Evolutionary conservation across 257 asterid genomes (phyloP).

Genomic region (Solanum pinnatisectum): DNA sequence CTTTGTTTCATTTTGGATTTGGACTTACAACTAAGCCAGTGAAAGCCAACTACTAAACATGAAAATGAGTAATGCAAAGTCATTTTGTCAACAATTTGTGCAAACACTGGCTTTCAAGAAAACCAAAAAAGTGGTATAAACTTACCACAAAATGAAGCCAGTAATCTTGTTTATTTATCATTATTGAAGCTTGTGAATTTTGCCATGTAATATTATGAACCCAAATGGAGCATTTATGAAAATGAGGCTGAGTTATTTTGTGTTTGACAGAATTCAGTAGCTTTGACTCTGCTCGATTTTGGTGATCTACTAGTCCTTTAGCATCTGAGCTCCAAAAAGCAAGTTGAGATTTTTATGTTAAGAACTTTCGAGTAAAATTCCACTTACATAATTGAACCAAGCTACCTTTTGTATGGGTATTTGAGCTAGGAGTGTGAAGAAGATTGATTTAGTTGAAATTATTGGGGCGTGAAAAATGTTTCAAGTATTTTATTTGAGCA

Average conservation of each 20-base stretch:
- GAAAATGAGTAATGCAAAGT: neutral
- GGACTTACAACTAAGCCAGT: conserved; percentile 43
- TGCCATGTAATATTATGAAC: neutral
- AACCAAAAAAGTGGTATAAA: neutral
- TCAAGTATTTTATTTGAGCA: too few relatives aligned
- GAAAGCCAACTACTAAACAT: conserved; percentile 1
- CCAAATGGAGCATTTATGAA: neutral
- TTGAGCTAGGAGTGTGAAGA: too few relatives aligned
- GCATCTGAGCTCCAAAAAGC: too few relatives aligned
- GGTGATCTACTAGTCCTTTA: neutral
- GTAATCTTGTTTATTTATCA: neutral
- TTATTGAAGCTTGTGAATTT: neutral
- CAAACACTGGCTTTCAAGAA: neutral
- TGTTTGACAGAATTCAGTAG: too few relatives aligned
- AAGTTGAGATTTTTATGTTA: too few relatives aligned
- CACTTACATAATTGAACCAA: too few relatives aligned
- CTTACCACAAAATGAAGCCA: neutral
- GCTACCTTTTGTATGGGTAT: too few relatives aligned
- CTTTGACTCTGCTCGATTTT: too few relatives aligned
- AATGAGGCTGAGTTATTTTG: neutral
- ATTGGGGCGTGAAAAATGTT: too few relatives aligned
- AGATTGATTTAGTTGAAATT: too few relatives aligned
- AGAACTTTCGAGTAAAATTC: too few relatives aligned
- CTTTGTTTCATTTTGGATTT: conserved; percentile 60
- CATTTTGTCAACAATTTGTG: neutral